These are phyloP conservation scores for Trametes cingulata DNA, from an alignment of 768 basidiomycete genomes.

Conservation along the genomic window DNA sequence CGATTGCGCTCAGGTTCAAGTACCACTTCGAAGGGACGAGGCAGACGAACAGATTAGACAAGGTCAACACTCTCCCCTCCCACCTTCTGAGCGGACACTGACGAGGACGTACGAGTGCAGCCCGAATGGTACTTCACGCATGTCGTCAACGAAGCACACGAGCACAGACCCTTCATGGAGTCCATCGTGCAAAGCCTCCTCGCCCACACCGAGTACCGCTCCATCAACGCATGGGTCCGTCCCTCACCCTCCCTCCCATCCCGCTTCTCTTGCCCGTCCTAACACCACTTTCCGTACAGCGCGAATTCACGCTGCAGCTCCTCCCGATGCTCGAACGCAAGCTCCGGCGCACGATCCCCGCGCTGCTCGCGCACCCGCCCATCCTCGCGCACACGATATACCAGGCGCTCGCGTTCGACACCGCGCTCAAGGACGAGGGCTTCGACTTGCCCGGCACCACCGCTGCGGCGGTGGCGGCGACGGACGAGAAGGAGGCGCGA, in stretches of 20 bases:
- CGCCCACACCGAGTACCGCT: conserved; percentile 56
- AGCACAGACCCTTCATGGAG: conserved; percentile 83
- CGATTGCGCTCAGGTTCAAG: conserved; percentile 85
- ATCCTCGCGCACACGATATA: conserved; percentile 95
- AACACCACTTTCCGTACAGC: conserved; percentile 43
- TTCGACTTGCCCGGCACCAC: conserved; percentile 63
- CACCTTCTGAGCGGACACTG: not conserved
- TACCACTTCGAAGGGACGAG: conserved; percentile 91
- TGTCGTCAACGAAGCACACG: conserved; percentile 81
- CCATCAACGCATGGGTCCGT: conserved; percentile 76
- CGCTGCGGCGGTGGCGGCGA: conserved; percentile 28
- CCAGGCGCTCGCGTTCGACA: conserved; percentile 88
- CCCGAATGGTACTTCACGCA: conserved; percentile 98
- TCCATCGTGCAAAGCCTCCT: conserved; percentile 71
- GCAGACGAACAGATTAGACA: conserved; percentile 90
- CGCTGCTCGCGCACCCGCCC: conserved; percentile 74
- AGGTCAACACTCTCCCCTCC: conserved; percentile 51
- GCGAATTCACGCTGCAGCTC: conserved; percentile 80
- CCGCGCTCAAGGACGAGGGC: conserved; percentile 69
- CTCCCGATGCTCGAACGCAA: conserved; percentile 78
- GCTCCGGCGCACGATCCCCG: conserved; percentile 70
- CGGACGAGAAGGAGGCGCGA: conserved; percentile 28
- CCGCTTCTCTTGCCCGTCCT: not conserved
- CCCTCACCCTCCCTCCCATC: not conserved
- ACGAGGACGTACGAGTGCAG: conserved; percentile 38